phyloP scores from a whole-genome alignment of 495 filamentous ascomycete species.

The Glonium stellatum region DNA sequence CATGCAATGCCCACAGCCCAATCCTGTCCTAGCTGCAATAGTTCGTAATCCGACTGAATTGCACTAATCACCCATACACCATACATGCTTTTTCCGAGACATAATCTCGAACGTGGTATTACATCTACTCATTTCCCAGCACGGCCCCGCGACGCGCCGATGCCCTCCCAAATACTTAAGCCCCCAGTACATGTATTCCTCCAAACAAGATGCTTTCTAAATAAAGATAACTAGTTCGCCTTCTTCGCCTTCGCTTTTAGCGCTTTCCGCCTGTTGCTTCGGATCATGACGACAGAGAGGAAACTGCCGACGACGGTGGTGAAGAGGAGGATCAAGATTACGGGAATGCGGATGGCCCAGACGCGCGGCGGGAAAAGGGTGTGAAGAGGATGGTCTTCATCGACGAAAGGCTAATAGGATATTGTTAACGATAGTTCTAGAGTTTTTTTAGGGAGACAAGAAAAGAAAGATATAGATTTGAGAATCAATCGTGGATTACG shows the following conservation, averaged over 20 bases:
- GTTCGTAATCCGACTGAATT: no score
- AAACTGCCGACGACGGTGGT: constrained; percentile 94
- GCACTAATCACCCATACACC: no score
- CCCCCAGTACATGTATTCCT: no score
- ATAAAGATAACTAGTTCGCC: constrained; percentile 31
- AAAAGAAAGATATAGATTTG: neutral
- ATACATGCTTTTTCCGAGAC: no score
- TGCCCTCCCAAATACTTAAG: no score
- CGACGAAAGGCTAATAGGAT: constrained; percentile 78
- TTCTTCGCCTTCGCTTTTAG: constrained; percentile 77
- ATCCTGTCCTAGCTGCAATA: no score
- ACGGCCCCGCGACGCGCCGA: no score
- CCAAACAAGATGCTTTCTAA: neutral
- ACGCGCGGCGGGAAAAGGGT: constrained; percentile 93
- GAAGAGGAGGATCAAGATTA: constrained; percentile 88
- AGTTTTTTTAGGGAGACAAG: neutral
- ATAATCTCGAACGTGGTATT: no score
- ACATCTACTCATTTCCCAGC: no score
- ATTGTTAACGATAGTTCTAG: constrained; percentile 1
- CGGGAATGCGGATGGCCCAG: constrained; percentile 97
- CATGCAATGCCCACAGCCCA: no score
- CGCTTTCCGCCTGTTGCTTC: constrained; percentile 94
- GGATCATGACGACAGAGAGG: constrained; percentile 95
- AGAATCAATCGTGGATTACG: no score
- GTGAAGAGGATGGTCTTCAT: constrained; percentile 86